Evolutionary conservation across 1,284 basidiomycete genomes (phyloP), one percentile per base, ranked within the genome.

Genomic region (Apiotrichum domesticum): DNA sequence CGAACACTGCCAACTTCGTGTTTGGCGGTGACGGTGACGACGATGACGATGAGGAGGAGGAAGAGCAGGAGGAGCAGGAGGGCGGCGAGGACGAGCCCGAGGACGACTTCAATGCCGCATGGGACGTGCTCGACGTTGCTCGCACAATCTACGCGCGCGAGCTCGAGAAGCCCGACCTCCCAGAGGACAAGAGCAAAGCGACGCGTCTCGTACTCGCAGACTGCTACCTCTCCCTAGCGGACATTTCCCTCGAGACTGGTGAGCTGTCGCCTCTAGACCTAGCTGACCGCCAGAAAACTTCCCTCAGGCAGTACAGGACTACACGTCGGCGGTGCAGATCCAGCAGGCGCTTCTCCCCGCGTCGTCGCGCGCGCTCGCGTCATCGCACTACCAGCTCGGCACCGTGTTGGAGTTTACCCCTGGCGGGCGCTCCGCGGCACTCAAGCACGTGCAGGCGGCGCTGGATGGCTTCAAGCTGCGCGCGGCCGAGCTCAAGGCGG

Each of bases 41-140:
- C 15, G 68, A 61, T 21, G 21, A 21, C 7, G 70, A 66, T 9
- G 70, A 57, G 5, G 71, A 65, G 3, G 69, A 66, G 14, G 64
- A 52, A 32, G 44, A 56, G 13, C 69, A 56, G 5, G 71, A 65
- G 3, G 69, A 66, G 13, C 63, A 52, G 32, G 44, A 52, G 33
- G 8, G 51, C 46, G 15, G 53, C 34, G 34, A 51, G n/a, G 70
- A 71, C n/a, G 73, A 70, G 49, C 89, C 87, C 0, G 91, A 94
- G 68, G 90, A 95, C 66, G 90, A 95, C 71, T 94, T 92, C 73
- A 93, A 92, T 65, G 90, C 90, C 35, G 90, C 91, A 11, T 95
- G 91, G 91, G 90, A 94, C 69, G 87, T 91, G 2, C 80, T 94
- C 21, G 91, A 95, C 66, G 84, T 93, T 54, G 90, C 91, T 15